Conservation (phyloP, 108 stramenopile genomes). For the Nitzschia sp. region DNA sequence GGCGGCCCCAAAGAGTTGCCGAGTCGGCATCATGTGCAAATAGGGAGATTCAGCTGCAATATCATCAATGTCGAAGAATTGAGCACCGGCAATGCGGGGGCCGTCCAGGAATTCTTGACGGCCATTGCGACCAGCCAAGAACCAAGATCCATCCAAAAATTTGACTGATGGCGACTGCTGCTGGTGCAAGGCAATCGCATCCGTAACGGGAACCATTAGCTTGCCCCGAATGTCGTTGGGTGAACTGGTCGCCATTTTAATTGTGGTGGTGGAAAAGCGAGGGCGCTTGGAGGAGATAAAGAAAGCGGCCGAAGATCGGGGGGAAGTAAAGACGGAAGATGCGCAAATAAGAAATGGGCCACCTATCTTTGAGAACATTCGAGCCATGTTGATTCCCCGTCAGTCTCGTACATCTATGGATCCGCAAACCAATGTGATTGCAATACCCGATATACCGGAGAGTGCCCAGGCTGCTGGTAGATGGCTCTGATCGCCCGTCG, state of each 20-base stretch:
- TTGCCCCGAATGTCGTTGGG: conserved; percentile 5
- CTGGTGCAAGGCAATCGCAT: conserved; percentile 25
- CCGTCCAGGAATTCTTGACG: conserved; percentile 54
- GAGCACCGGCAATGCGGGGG: conserved; percentile 58
- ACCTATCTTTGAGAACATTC: neutral
- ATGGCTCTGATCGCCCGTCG: no score
- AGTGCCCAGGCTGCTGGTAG: no score
- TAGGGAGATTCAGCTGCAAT: conserved; percentile 48
- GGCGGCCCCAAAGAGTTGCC: conserved; percentile 50
- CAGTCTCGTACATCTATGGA: neutral
- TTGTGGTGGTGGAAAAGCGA: conserved; percentile 6
- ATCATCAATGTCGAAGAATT: conserved; percentile 71
- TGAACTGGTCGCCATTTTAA: neutral
- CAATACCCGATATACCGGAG: no score
- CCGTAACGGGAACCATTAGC: conserved; percentile 21
- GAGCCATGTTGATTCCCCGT: neutral
- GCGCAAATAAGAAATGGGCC: conserved; percentile 7
- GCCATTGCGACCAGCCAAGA: conserved; percentile 39
- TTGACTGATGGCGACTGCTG: conserved; percentile 24
- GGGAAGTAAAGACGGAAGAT: conserved; percentile 3
- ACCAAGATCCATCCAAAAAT: conserved; percentile 60
- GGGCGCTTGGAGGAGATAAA: conserved; percentile 2
- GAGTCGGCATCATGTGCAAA: conserved; percentile 82
- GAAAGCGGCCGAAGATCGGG: neutral
- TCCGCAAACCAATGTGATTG: neutral